These are phyloP conservation scores for Jaenimonas drosophilae DNA, from an alignment of 208 protist genomes.

Conservation along the genomic window DNA sequence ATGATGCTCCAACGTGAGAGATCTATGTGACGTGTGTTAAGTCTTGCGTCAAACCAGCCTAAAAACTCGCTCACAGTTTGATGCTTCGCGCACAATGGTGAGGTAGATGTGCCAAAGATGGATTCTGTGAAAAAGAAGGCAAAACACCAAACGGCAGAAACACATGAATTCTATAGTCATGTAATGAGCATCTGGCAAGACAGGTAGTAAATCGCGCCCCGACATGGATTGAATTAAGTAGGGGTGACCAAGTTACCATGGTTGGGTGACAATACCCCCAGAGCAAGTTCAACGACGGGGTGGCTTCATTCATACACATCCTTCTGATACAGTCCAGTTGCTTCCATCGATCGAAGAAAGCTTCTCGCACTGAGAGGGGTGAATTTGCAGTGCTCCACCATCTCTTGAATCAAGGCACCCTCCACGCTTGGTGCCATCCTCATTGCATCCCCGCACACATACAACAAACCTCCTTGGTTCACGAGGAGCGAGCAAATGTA, in stretches of 20 bases:
- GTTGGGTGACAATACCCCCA: no score
- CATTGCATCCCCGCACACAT: constrained; percentile 87
- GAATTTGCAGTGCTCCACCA: constrained; percentile 53
- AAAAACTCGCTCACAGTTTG: not conserved
- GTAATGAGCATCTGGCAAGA: no score
- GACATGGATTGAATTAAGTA: no score
- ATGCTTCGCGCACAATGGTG: not conserved
- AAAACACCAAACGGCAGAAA: no score
- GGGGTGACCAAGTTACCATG: no score
- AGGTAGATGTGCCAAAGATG: not conserved
- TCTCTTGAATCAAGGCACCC: constrained; percentile 43
- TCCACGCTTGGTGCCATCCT: constrained; percentile 91
- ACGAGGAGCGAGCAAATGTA: constrained; percentile 35
- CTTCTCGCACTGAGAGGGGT: constrained; percentile 43
- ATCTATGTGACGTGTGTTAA: not conserved
- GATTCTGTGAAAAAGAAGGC: not conserved
- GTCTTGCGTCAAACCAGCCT: not conserved
- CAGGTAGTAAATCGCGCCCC: no score
- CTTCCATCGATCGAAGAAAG: constrained; percentile 26
- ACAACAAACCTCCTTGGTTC: constrained; percentile 37
- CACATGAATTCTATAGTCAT: no score
- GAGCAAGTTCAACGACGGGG: no score
- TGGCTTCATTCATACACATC: no score
- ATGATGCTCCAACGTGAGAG: constrained; percentile 3
- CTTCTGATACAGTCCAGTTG: constrained; percentile 2